Base-by-base conservation (phyloP, 208 protist species). In the Trypanosoma rangeli region DNA sequence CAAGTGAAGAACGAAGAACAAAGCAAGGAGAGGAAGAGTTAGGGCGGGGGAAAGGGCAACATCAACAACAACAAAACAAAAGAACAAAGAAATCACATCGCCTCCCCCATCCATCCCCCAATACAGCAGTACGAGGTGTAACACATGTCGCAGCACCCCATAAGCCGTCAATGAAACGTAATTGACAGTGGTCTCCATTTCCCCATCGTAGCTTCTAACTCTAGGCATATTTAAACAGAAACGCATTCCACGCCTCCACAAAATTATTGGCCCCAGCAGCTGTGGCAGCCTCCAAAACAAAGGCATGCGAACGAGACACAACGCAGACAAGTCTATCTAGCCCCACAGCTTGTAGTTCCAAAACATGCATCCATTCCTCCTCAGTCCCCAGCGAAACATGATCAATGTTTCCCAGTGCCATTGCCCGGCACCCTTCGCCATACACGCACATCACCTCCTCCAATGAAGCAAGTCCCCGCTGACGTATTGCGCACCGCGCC, bases 361-460 rank as follows among this genome's bases (percentile, higher is more conserved):
- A 65, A 12, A 49, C 53, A 39, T 29, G 46, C 61, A 82, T 46
- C 15, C 84, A 71, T 13, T 73, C 72, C 65, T 88, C 84, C 37
- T 86, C 73, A 58, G 61, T 80, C 53, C 84, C 87, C 16, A 82
- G 50, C 8, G 77, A 80, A 3, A 93, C 80, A 8, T 78, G 81
- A 31, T 79, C 53, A 39, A 88, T 78, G 39, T 74, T 74, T 50
- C 69, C 35, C 13, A 82, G 33, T 26, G 71, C 61, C 46, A 89
- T 79, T 1, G 68, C 77, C 9, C 70, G 64, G 57, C 78, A 86
- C 44, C 65, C 55, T 9, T 46, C 61, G 20, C 83, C 82, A 31
- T 85, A 93, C 56, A 84, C 82, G 28, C 46, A 24, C 10, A 79
- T 63, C 18, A 52, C 69, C 8, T 70, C 69, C 39, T 69, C n/a